phyloP scores from a whole-genome alignment of 2,329 filamentous ascomycete genomes.

The Claviceps pusilla region DNA sequence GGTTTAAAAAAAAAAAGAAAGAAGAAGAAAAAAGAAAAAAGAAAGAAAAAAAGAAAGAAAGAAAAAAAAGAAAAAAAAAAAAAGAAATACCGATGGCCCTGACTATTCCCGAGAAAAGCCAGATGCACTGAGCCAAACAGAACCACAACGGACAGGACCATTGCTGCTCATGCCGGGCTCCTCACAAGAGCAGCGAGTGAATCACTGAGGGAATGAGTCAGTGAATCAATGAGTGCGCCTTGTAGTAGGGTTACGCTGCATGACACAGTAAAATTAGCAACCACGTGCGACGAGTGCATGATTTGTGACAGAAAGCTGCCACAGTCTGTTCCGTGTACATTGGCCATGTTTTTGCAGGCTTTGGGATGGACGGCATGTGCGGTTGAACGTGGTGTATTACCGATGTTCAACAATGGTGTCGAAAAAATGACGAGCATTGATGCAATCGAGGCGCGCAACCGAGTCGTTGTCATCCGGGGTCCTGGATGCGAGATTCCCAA shows the following conservation, averaged over 20 bases:
- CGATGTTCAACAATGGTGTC: not conserved
- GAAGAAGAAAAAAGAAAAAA: too few species aligned
- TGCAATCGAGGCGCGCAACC: not conserved
- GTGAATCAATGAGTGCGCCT: too few species aligned
- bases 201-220: too few species aligned
- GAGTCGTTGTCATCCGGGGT: not conserved
- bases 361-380: not conserved
- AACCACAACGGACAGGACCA: too few species aligned
- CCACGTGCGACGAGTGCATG: not conserved
- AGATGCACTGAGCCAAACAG: too few species aligned
- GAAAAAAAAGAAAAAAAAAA: too few species aligned
- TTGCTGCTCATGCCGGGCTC: too few species aligned
- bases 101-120: too few species aligned
- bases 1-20: too few species aligned
- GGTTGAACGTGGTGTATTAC: not conserved
- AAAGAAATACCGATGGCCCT: too few species aligned
- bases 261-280: not conserved
- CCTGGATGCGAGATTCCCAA: not conserved
- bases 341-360: not conserved
- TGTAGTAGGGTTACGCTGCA: not conserved
- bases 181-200: too few species aligned
- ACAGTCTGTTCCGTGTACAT: not conserved
- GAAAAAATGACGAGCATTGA: not conserved
- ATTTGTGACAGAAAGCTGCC: not conserved
- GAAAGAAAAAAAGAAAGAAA: too few species aligned